phyloP scores from a whole-genome alignment of 1,139 yeast genomes.

The Hansenula sp. region DNA sequence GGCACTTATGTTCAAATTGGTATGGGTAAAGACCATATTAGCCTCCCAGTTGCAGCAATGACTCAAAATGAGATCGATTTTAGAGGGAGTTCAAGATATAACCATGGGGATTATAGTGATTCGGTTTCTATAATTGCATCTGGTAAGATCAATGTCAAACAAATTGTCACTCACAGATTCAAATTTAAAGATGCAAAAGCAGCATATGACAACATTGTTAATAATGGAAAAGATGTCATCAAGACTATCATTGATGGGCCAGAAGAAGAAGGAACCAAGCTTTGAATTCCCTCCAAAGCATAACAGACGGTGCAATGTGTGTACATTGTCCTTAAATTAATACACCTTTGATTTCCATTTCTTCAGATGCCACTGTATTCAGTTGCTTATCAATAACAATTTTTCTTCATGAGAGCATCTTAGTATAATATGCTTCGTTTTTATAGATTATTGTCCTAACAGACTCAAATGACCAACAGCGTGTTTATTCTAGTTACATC shows the following conservation, averaged over 20 bases:
- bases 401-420: too few relatives aligned
- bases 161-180: slow-evolving; percentile 76
- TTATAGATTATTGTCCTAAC: too few relatives aligned
- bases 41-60: slow-evolving; percentile 72
- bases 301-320: too few relatives aligned
- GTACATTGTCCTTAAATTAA: too few relatives aligned
- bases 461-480: too few relatives aligned
- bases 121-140: slow-evolving; percentile 65
- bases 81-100: slow-evolving; percentile 80
- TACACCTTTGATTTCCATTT: too few relatives aligned
- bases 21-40: slow-evolving; percentile 62
- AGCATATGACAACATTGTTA: slow-evolving; percentile 70
- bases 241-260: slow-evolving; percentile 64
- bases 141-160: slow-evolving; percentile 58
- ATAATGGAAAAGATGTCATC: slow-evolving; percentile 46
- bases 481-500: too few relatives aligned
- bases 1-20: slow-evolving; percentile 77
- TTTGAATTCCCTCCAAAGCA: too few relatives aligned
- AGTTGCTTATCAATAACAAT: too few relatives aligned
- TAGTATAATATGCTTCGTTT: too few relatives aligned
- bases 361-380: too few relatives aligned
- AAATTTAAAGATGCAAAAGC: slow-evolving; percentile 69
- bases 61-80: slow-evolving; percentile 67
- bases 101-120: slow-evolving; percentile 71
- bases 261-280: slow-evolving; percentile 10